Evolutionary conservation across 1,139 yeast species (phyloP).

Genomic region (Eremothecium coryli): DNA sequence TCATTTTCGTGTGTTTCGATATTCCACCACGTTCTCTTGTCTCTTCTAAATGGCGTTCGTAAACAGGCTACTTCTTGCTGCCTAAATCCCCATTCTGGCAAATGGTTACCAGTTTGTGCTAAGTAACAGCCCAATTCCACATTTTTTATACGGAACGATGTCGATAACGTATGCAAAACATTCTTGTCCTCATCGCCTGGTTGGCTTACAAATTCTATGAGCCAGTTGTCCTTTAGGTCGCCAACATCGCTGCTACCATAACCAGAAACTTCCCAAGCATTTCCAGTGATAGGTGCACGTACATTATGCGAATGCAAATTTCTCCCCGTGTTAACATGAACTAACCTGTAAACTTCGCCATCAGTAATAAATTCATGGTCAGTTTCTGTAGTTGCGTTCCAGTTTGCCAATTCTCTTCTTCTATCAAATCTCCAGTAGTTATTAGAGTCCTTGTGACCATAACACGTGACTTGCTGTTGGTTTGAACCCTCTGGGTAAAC

Average conservation of each 20-base stretch:
- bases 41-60: constrained; percentile 67
- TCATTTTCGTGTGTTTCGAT: constrained; percentile 77
- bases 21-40: constrained; percentile 98
- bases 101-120: constrained; percentile 65
- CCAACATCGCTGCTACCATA: constrained; percentile 85
- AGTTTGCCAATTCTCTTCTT: constrained; percentile 50
- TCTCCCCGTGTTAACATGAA: constrained; percentile 76
- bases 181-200: constrained; percentile 57
- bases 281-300: constrained; percentile 66
- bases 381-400: constrained; percentile 39
- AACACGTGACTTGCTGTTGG: constrained; percentile 95
- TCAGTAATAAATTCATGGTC: constrained; percentile 52
- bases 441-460: constrained; percentile 84
- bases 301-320: constrained; percentile 85
- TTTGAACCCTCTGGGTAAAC: constrained; percentile 89
- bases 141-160: constrained; percentile 71
- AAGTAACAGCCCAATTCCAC: constrained; percentile 71
- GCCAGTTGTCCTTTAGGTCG: constrained; percentile 90
- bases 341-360: constrained; percentile 67
- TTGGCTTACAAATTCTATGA: constrained; percentile 77
- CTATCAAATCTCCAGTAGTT: constrained; percentile 86
- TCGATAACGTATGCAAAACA: constrained; percentile 74
- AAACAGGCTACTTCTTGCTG: constrained; percentile 93
- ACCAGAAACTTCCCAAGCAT: constrained; percentile 79
- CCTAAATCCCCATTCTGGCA: constrained; percentile 98